A percentile compares a stretch with the other conserved stretches of the same genome.
phyloP scores from a whole-genome alignment of 495 filamentous ascomycete genomes.

The Aspergillus hancockii region DNA sequence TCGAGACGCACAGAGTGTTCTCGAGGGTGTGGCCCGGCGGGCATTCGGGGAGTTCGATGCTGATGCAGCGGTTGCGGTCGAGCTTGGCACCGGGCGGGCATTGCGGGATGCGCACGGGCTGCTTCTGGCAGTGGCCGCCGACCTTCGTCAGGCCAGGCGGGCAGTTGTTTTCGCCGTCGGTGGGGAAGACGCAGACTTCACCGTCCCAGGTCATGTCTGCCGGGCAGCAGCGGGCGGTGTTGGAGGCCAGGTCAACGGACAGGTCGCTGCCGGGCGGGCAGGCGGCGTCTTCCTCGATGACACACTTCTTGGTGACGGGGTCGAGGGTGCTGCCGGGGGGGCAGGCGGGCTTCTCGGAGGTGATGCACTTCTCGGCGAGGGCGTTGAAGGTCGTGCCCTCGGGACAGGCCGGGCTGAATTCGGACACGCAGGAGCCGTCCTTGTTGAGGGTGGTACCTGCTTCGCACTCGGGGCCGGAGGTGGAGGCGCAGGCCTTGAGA shows the following conservation, averaged over 20 bases:
- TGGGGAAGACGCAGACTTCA: constrained; percentile 1
- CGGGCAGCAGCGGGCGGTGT: constrained; percentile 11
- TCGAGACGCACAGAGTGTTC: not conserved
- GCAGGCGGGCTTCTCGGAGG: not conserved
- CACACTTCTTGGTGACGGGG: constrained; percentile 1
- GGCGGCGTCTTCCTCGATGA: not conserved
- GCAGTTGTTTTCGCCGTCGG: not conserved
- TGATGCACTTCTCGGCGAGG: not conserved
- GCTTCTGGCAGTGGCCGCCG: constrained; percentile 9
- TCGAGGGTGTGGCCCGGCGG: constrained; percentile 5
- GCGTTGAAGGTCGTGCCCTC: not conserved
- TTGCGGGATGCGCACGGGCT: constrained; percentile 4
- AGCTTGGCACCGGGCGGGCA: constrained; percentile 10
- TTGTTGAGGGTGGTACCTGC: not conserved
- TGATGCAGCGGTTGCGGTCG: constrained; percentile 7
- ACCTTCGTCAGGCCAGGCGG: constrained; percentile 5
- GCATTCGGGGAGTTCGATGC: not conserved
- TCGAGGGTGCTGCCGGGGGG: not conserved
- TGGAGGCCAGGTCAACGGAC: not conserved
- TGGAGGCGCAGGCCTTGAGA: not conserved
- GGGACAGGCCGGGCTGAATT: not conserved
- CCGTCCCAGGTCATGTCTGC: constrained; percentile 5
- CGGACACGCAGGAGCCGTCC: constrained; percentile 1
- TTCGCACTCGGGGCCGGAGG: not conserved
- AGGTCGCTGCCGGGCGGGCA: constrained; percentile 5